Evolutionary conservation across 306 rosid genomes (phyloP).

Genomic region (Trifolium dubium): DNA sequence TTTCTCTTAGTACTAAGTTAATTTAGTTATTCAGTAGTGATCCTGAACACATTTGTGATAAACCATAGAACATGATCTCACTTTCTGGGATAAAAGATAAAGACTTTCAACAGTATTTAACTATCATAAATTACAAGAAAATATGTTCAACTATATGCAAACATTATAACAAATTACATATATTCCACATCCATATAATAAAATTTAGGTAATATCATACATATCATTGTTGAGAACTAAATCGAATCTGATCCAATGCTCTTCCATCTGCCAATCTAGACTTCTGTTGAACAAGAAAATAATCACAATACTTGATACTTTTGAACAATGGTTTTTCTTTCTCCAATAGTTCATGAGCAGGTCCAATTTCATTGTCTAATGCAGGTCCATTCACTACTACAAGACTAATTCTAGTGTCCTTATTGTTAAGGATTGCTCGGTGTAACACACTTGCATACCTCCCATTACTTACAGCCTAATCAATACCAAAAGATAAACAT

Average conservation of each 20-base stretch:
- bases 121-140: too few relatives aligned
- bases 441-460: constrained; percentile 52
- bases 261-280: constrained; percentile 9
- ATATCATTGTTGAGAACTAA: background rate
- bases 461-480: constrained; percentile 55
- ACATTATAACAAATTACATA: background rate
- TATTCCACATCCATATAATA: background rate
- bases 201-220: background rate
- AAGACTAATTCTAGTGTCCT: constrained; percentile 48
- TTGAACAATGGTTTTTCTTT: constrained; percentile 42
- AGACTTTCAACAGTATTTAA: too few relatives aligned
- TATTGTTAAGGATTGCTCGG: constrained; percentile 51
- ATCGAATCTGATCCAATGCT: constrained; percentile 30
- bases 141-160: too few relatives aligned
- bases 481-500: background rate
- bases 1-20: too few relatives aligned
- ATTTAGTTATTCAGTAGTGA: too few relatives aligned
- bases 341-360: constrained; percentile 44
- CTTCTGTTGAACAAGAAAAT: constrained; percentile 43
- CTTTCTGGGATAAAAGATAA: too few relatives aligned
- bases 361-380: constrained; percentile 45
- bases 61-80: too few relatives aligned
- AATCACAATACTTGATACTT: constrained; percentile 43
- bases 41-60: too few relatives aligned
- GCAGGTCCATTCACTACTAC: constrained; percentile 54